Evolutionary conservation across 2,329 filamentous ascomycete genomes (phyloP), one percentile per base, ranked within the genome.

Genomic region (Colletotrichum costaricense): DNA sequence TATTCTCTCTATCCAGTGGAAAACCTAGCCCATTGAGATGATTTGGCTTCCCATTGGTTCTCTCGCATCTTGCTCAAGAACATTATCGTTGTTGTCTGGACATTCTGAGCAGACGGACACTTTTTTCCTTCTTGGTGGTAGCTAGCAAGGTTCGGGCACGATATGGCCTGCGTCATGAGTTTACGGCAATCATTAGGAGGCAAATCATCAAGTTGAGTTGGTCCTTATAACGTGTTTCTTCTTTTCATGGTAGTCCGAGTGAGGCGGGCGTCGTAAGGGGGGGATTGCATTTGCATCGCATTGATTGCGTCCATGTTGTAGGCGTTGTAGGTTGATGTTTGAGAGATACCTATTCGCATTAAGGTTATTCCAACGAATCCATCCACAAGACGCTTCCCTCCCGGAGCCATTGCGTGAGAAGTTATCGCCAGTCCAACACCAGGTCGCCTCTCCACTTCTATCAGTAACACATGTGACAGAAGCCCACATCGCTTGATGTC

Each of bases 121-220:
- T 70, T 57, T 72, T 70, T 71, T 57, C 60, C 64, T 70, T 73
- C 69, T 49, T 72, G 64, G 71, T 66, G 71, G 71, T 73, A 73
- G 71, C 56, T 71, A 73, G 71, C 67, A 73, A 64, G 62, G 46
- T 62, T 38, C 57, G 59, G 71, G 42, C 62, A 60, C 46, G 67
- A 57, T 55, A 70, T 52, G 67, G 71, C 67, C 60, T 59, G 71
- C 62, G 57, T 71, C 71, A 73, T 66, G 71, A 73, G 60, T 71
- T 65, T 62, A 71, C 62, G 71, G 71, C 60, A 62, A 71, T 57
- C 67, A 73, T 60, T 65, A 73, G 67, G 71, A 62, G 71, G 71
- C 55, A 73, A 71, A 73, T 71, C 62, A 73, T 70, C 60, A 71
- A 66, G 46, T 55, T 52, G 42, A 52, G 55, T 70, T 66, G 66